Conservation (phyloP, 1,139 yeast genomes). For the Protomyces inouyei region DNA sequence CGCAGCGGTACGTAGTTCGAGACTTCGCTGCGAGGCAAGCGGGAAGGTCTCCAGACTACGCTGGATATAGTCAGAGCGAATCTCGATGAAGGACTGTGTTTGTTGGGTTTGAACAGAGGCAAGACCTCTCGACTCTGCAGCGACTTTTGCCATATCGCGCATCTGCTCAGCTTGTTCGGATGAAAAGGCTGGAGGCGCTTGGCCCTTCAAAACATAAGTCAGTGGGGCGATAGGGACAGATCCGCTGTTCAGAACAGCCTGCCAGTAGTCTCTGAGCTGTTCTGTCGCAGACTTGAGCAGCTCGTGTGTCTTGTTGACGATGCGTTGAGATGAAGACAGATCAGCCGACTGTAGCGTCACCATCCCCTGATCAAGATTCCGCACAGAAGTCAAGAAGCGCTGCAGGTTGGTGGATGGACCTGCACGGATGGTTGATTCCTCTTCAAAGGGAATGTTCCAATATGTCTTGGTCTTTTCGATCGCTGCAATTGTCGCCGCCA, state of each 20-base stretch:
- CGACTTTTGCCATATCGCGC: conserved; percentile 1
- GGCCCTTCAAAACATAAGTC: conserved; percentile 22
- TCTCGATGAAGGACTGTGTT: not conserved
- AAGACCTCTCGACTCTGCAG: not conserved
- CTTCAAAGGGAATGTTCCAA: conserved; percentile 27
- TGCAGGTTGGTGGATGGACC: conserved; percentile 3
- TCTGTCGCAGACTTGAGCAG: conserved; percentile 11
- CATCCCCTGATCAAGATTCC: conserved; percentile 20
- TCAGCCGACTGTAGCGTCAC: conserved; percentile 16
- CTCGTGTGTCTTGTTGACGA: conserved; percentile 23
- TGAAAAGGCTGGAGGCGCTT: conserved; percentile 11
- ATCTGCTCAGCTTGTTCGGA: conserved; percentile 8
- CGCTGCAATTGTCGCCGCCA: conserved; percentile 25
- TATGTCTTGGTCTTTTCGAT: conserved; percentile 28
- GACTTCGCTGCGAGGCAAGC: conserved; percentile 25
- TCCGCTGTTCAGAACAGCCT: conserved; percentile 1
- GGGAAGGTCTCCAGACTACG: conserved; percentile 20
- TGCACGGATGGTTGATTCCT: conserved; percentile 24
- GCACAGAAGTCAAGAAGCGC: conserved; percentile 21
- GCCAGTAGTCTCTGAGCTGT: conserved; percentile 16
- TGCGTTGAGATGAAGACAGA: conserved; percentile 25
- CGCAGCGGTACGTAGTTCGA: conserved; percentile 15
- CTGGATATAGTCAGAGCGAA: conserved; percentile 18
- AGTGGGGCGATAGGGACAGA: conserved; percentile 28
- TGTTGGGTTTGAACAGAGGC: not conserved